phyloP scores from a whole-genome alignment of 192 early-diverging fungal genomes.

The Coemansia sp. region DNA sequence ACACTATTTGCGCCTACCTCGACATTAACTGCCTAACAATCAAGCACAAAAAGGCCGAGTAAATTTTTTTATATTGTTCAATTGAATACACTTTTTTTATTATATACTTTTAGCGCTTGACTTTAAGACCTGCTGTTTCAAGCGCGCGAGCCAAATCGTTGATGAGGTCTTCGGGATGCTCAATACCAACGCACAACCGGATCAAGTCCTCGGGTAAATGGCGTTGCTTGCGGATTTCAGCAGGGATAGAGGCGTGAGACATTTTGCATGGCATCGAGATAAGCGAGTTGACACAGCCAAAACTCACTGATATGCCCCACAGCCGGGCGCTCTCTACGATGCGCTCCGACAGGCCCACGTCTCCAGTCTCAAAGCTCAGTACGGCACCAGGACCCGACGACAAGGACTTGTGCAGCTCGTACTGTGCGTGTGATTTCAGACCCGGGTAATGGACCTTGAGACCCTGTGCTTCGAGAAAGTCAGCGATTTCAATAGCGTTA shows the following conservation, averaged over 20 bases:
- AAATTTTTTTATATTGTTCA: background rate
- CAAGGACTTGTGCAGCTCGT: constrained; percentile 77
- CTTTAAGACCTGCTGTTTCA: constrained; percentile 58
- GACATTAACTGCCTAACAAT: constrained; percentile 83
- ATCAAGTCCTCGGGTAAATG: constrained; percentile 96
- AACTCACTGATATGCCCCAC: constrained; percentile 94
- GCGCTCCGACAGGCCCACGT: constrained; percentile 72
- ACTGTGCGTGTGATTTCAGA: constrained; percentile 78
- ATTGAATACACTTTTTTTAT: background rate
- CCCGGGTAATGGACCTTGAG: constrained; percentile 93
- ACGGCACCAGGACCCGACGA: constrained; percentile 90
- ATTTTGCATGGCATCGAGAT: constrained; percentile 98
- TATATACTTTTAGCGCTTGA: constrained; percentile 23
- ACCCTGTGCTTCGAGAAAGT: constrained; percentile 77
- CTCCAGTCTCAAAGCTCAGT: constrained; percentile 92
- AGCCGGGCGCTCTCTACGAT: constrained; percentile 83
- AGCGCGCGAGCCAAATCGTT: constrained; percentile 84
- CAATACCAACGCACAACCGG: constrained; percentile 94
- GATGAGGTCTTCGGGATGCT: constrained; percentile 89
- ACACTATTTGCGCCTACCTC: constrained; percentile 73
- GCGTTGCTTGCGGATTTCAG: constrained; percentile 81
- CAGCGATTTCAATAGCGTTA: constrained; percentile 77
- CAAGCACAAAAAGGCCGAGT: constrained; percentile 60
- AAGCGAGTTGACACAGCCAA: constrained; percentile 97
- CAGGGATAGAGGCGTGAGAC: constrained; percentile 97